phyloP scores from a whole-genome alignment of 2,329 filamentous ascomycete genomes.

The Gaeumannomyces sp. region DNA sequence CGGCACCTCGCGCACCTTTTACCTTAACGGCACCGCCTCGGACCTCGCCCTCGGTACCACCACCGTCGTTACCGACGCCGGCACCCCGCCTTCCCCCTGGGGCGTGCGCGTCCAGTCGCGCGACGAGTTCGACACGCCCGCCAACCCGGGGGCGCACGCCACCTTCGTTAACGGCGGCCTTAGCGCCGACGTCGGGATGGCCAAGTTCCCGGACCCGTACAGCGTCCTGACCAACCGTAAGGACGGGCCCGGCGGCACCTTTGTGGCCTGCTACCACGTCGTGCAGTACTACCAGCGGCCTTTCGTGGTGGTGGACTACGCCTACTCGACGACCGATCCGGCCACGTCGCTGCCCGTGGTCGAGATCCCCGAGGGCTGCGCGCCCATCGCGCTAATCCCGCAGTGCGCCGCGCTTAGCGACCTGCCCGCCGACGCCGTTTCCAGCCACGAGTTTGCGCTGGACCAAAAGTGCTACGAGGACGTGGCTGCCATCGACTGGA shows the following conservation, averaged over 20 bases:
- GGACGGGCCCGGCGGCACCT: conserved; percentile 23
- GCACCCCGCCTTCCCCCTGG: conserved; percentile 29
- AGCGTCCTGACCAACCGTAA: conserved; percentile 23
- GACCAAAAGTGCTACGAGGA: conserved; percentile 34
- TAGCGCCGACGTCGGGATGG: conserved; percentile 27
- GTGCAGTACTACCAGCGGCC: conserved; percentile 34
- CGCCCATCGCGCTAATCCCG: conserved; percentile 35
- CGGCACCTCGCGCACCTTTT: conserved; percentile 32
- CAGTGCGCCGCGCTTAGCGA: conserved; percentile 34
- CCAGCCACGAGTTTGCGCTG: conserved; percentile 34
- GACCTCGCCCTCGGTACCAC: conserved; percentile 26
- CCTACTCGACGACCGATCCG: conserved; percentile 19
- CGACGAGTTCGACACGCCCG: conserved; percentile 12
- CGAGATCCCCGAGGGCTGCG: conserved; percentile 33
- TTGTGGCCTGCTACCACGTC: conserved; percentile 37
- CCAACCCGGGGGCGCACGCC: conserved; percentile 21
- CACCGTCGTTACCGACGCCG: conserved; percentile 34
- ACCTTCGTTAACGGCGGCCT: conserved; percentile 31
- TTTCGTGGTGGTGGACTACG: conserved; percentile 33
- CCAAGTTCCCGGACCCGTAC: conserved; percentile 29
- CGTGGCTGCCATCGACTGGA: conserved; percentile 19
- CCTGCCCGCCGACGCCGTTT: conserved; percentile 28
- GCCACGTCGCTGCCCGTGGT: conserved; percentile 14
- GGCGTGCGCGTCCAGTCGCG: conserved; percentile 27
- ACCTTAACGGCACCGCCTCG: conserved; percentile 40